phyloP scores from a whole-genome alignment of 371 early-diverging fungal genomes.

The Mucor ambiguus region DNA sequence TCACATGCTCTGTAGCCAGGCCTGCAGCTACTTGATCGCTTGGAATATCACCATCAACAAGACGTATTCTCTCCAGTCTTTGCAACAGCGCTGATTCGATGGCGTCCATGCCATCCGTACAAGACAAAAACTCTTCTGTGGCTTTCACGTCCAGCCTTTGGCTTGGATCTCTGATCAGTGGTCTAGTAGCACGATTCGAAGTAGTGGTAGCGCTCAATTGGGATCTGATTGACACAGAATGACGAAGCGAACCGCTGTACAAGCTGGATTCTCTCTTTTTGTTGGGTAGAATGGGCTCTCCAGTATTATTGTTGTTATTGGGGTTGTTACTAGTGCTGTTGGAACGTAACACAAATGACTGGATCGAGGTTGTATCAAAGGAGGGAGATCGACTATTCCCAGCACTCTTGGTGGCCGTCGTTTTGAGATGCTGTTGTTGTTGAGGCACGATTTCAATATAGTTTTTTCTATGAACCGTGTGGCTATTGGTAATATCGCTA shows the following conservation, averaged over 20 bases:
- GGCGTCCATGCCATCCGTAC: conserved; percentile 25
- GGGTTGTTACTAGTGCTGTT: not conserved
- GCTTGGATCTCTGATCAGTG: not conserved
- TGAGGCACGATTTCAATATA: conserved; percentile 43
- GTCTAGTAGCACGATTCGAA: not conserved
- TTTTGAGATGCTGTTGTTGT: not conserved
- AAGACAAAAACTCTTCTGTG: conserved; percentile 9
- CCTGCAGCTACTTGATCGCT: conserved; percentile 40
- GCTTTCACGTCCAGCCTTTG: conserved; percentile 8
- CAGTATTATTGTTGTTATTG: conserved; percentile 2
- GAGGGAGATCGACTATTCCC: conserved; percentile 25
- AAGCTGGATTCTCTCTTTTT: conserved; percentile 42
- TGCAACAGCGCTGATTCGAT: conserved; percentile 40
- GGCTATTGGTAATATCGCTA: conserved; percentile 1
- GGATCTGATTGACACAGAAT: conserved; percentile 34
- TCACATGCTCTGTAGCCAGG: conserved; percentile 42
- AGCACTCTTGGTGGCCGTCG: conserved; percentile 15
- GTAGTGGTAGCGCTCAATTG: conserved; percentile 19
- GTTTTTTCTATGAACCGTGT: conserved; percentile 26
- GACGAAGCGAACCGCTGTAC: conserved; percentile 41
- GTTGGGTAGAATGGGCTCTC: conserved; percentile 39
- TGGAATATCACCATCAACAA: conserved; percentile 30
- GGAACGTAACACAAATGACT: conserved; percentile 28
- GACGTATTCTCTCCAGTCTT: conserved; percentile 34
- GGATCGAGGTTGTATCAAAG: conserved; percentile 20